Conservation (phyloP, 306 rosid species). For the Quillaja saponaria region DNA sequence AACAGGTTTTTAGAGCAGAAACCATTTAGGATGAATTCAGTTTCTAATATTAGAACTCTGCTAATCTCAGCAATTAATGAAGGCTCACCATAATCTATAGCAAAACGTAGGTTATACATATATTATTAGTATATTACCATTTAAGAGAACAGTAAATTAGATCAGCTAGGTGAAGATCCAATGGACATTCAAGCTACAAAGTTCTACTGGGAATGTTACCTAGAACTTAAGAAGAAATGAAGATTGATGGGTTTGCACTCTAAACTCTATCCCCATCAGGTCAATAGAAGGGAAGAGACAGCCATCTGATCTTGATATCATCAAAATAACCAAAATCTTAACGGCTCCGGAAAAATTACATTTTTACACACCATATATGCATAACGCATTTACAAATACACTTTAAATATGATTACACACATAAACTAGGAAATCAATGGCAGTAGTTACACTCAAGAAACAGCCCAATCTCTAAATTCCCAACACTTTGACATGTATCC, state of each 20-base stretch:
- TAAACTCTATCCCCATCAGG: not conserved
- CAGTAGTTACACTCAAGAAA: slow-evolving; percentile 7
- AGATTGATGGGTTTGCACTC: not conserved
- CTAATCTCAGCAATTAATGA: too few relatives aligned
- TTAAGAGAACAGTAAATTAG: too few relatives aligned
- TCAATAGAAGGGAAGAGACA: not conserved
- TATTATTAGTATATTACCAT: too few relatives aligned
- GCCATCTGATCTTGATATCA: not conserved
- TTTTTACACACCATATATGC: not conserved
- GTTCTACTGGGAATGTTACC: not conserved
- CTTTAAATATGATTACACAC: not conserved
- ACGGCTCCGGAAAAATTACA: not conserved
- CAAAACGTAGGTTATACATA: too few relatives aligned
- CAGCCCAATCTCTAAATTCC: not conserved
- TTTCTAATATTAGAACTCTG: too few relatives aligned
- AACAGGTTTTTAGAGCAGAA: not conserved
- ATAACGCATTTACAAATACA: not conserved
- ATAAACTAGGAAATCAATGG: slow-evolving; percentile 11
- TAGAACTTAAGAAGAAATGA: not conserved
- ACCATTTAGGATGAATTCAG: not conserved
- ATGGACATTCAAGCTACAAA: not conserved
- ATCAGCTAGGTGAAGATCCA: too few relatives aligned
- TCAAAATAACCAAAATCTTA: too few relatives aligned
- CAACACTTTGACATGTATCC: slow-evolving; percentile 1
- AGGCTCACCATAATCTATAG: too few relatives aligned